A percentile compares a stretch with the other conserved stretches of the same genome.
phyloP scores from a whole-genome alignment of 352 stramenopile species.

The Globisporangium paroecandrum region DNA sequence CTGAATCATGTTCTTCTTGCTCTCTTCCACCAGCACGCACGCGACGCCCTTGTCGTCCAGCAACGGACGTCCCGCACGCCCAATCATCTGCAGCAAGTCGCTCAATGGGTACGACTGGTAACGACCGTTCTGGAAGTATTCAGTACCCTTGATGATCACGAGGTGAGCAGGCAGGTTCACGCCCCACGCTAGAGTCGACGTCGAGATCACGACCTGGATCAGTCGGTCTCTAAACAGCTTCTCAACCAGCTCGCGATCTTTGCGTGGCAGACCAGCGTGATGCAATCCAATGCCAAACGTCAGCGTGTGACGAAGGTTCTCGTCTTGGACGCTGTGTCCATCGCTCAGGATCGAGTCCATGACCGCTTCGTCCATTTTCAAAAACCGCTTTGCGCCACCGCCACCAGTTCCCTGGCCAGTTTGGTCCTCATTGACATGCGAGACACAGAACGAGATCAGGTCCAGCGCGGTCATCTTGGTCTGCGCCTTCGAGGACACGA shows the following conservation, averaged over 20 bases:
- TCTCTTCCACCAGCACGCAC: constrained; percentile 96
- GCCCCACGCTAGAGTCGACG: constrained; percentile 92
- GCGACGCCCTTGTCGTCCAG: constrained; percentile 95
- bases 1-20: constrained; percentile 98
- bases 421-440: constrained; percentile 32
- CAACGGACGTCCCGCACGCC: constrained; percentile 93
- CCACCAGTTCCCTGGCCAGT: constrained; percentile 57
- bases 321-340: constrained; percentile 84
- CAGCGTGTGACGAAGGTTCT: constrained; percentile 93
- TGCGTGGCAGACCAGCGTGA: constrained; percentile 87
- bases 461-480: constrained; percentile 97
- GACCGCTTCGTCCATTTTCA: constrained; percentile 89
- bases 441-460: constrained; percentile 92
- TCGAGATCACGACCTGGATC: constrained; percentile 95
- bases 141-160: constrained; percentile 98
- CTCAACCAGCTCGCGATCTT: constrained; percentile 96
- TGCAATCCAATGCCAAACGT: constrained; percentile 98
- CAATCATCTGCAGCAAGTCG: constrained; percentile 99
- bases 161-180: constrained; percentile 98
- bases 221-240: constrained; percentile 94
- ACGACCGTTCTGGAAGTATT: constrained; percentile 93
- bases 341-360: constrained; percentile 82
- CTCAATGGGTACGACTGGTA: constrained; percentile 99
- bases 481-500: constrained; percentile 97
- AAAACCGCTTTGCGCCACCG: constrained; percentile 91